A percentile compares a stretch with the other conserved stretches of the same genome.
These are phyloP conservation scores for Cyberlindnera euphorbiae DNA, from an alignment of 805 yeast species.

Conservation along the genomic window DNA sequence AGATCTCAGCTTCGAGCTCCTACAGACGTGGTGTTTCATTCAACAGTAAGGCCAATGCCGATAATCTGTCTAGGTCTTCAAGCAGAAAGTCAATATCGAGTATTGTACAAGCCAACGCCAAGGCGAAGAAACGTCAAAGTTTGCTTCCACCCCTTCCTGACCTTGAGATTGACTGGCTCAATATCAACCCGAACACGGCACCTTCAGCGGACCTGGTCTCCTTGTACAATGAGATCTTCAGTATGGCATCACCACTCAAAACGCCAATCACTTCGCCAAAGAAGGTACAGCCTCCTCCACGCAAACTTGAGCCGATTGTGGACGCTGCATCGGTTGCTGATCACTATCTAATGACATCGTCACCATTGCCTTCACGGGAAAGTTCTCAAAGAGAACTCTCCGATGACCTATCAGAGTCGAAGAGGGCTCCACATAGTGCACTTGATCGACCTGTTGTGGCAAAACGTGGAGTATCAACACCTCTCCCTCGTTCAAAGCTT, in stretches of 20 bases:
- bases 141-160: slow-evolving; percentile 28
- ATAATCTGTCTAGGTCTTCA: slow-evolving; percentile 23
- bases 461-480: slow-evolving; percentile 20
- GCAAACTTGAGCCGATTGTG: neutral
- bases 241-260: slow-evolving; percentile 15
- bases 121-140: slow-evolving; percentile 22
- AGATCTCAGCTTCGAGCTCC: slow-evolving; percentile 27
- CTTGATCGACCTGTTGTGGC: slow-evolving; percentile 13
- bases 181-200: slow-evolving; percentile 12
- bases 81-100: slow-evolving; percentile 19
- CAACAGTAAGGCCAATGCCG: slow-evolving; percentile 19
- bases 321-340: slow-evolving; percentile 3
- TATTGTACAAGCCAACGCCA: neutral
- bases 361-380: neutral
- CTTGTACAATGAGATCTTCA: slow-evolving; percentile 28
- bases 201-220: slow-evolving; percentile 27
- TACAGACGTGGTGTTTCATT: slow-evolving; percentile 30
- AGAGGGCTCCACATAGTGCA: slow-evolving; percentile 11
- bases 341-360: slow-evolving; percentile 3
- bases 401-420: slow-evolving; percentile 3
- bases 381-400: no score
- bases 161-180: slow-evolving; percentile 23
- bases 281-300: slow-evolving; percentile 1
- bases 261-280: slow-evolving; percentile 6
- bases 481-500: slow-evolving; percentile 13